Evolutionary conservation across 768 basidiomycete genomes (phyloP), one percentile per base, ranked within the genome.

Genomic region (Mycena leptocephala): DNA sequence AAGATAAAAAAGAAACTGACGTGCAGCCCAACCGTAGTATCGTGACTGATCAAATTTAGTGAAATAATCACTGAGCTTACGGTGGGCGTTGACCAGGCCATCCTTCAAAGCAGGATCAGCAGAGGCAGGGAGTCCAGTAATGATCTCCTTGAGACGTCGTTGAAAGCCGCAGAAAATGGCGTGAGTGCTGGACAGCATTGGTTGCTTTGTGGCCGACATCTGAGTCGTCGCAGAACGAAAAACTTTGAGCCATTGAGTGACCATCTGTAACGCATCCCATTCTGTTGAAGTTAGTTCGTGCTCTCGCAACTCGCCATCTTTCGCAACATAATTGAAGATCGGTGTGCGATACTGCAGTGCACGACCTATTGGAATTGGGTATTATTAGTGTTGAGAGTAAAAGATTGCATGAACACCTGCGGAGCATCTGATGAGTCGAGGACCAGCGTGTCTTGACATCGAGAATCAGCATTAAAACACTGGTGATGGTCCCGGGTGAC

Each of bases 371-470:
- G 18, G 18, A 46, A 33, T 46, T 3, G 22, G 18, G 35, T 14
- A 32, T 24, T 6, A 46, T 24, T 65, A 6, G 43, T 26, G 28
- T 4, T 5, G 16, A 43, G 5, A 22, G 20, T 5, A 43, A 43
- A 20, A 43, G 43, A 51, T n/a, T 24, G 48, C n/a, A 6, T 8
- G 26, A 64, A 46, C 2, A 14, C 63, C 3, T 46, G 46, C 63
- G 63, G 2, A 46, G 41, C 63, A 66, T 66, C 30, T 66, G 64
- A 35, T 66, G 64, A 32, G 64, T 48, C 11, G 64, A 66, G 5
- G 46, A 66, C 46, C 64, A 66, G 8, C 64, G 26, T 30, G 64
- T 51, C 9, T 66, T 66, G 64, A 66, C 64, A 24, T 66, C 64
- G 2, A 66, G 32, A 16, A 66, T 48, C 3, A 66, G 32, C 43